Percentiles rank a stretch among this genome's conserved stretches.
phyloP scores from a whole-genome alignment of 352 stramenopile species.

The Phytopythium kandeliae region DNA sequence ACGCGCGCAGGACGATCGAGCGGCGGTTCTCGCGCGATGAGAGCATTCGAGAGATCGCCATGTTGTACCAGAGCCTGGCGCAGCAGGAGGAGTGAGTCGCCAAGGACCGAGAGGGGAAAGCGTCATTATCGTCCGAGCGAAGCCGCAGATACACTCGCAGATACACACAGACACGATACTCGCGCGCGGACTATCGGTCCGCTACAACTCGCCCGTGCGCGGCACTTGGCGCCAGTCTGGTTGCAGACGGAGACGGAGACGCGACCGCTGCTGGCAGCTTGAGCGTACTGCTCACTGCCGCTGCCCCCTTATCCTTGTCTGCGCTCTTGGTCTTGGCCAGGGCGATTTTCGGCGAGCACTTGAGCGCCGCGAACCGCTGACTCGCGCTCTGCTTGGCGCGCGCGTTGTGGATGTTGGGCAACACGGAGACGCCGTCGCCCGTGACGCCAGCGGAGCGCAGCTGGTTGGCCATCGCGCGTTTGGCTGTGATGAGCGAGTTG shows the following conservation, averaged over 20 bases:
- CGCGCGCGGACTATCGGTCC: background rate
- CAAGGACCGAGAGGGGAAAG: too few species aligned
- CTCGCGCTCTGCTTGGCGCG: slow-evolving; percentile 15
- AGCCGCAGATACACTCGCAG: too few species aligned
- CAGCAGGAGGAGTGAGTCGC: too few species aligned
- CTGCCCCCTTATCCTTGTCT: background rate
- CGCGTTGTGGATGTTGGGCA: slow-evolving; percentile 23
- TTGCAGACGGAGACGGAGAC: background rate
- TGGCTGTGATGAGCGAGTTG: slow-evolving; percentile 86
- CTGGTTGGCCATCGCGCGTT: slow-evolving; percentile 47
- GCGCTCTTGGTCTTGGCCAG: slow-evolving; percentile 32
- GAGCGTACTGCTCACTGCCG: too few species aligned
- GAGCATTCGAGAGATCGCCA: slow-evolving; percentile 23
- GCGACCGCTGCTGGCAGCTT: slow-evolving; percentile 1
- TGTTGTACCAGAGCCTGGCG: slow-evolving; percentile 23
- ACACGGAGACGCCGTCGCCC: slow-evolving; percentile 50
- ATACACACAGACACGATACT: too few species aligned
- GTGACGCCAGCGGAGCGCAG: slow-evolving; percentile 32
- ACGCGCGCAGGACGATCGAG: slow-evolving; percentile 31
- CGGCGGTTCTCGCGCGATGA: slow-evolving; percentile 22
- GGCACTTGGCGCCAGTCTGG: background rate
- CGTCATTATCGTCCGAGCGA: too few species aligned
- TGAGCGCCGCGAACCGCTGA: slow-evolving; percentile 9
- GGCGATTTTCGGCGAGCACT: slow-evolving; percentile 31
- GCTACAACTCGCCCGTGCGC: background rate